Percentiles rank a stretch among this genome's conserved stretches.
These are phyloP conservation scores for Inga oerstediana DNA, from an alignment of 306 rosid species.

Conservation along the genomic window DNA sequence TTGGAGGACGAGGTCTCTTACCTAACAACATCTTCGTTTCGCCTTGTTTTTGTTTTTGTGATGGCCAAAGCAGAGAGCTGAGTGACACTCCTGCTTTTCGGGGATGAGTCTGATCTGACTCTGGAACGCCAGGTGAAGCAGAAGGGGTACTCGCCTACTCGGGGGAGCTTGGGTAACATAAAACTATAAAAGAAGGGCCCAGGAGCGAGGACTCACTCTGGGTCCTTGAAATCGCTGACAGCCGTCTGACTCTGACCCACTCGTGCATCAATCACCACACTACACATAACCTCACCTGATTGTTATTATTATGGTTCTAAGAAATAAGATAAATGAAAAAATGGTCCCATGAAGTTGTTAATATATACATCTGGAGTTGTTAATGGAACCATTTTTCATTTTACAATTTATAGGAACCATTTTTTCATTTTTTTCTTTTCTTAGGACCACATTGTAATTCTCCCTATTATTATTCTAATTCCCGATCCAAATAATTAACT, in stretches of 20 bases:
- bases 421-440: too few relatives aligned
- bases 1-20: constrained; percentile 77
- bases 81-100: background rate
- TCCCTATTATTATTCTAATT: too few relatives aligned
- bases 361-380: too few relatives aligned
- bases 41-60: background rate
- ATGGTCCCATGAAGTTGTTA: too few relatives aligned
- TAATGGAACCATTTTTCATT: too few relatives aligned
- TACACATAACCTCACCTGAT: background rate
- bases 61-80: background rate
- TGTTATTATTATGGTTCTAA: background rate
- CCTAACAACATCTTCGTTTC: constrained; percentile 65
- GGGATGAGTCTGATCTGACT: background rate
- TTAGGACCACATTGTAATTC: too few relatives aligned
- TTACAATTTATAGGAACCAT: too few relatives aligned
- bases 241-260: background rate
- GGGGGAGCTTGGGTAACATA: constrained; percentile 44
- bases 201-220: constrained; percentile 56
- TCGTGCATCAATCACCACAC: constrained; percentile 31
- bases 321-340: too few relatives aligned
- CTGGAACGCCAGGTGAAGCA: background rate
- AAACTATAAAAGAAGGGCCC: constrained; percentile 68
- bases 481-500: background rate
- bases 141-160: constrained; percentile 5
- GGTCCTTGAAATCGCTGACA: constrained; percentile 51